Evolutionary conservation across 1,139 yeast species (phyloP).

Genomic region (Pichia sp.): DNA sequence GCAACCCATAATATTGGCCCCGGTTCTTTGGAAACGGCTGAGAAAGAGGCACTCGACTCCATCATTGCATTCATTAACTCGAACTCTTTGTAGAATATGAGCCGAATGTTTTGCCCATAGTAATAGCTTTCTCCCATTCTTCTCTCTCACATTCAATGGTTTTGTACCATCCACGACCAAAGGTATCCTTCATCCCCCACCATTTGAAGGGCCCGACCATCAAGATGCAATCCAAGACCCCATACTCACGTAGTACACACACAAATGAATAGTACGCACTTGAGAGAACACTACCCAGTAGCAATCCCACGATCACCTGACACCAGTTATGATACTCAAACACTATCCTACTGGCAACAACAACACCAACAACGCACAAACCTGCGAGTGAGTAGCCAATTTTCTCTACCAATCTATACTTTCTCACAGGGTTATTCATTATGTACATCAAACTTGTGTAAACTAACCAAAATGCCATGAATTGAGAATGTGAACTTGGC

Average conservation of each 20-base stretch:
- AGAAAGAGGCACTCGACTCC: too few relatives aligned
- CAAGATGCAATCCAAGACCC: conserved; percentile 53
- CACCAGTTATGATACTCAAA: conserved; percentile 64
- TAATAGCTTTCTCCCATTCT: conserved; percentile 20
- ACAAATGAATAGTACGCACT: conserved; percentile 48
- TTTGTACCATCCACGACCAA: conserved; percentile 12
- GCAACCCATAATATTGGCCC: conserved; percentile 54
- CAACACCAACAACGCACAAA: conserved; percentile 28
- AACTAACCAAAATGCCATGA: conserved; percentile 78
- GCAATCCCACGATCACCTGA: conserved; percentile 71
- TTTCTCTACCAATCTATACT: conserved; percentile 7
- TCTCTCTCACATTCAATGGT: conserved; percentile 19
- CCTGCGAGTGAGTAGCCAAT: conserved; percentile 2
- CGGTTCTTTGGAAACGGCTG: conserved; percentile 27
- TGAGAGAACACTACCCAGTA: conserved; percentile 58
- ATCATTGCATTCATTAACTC: too few relatives aligned
- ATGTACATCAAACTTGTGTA: conserved; percentile 51
- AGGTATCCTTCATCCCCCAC: conserved; percentile 49
- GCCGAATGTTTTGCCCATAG: too few relatives aligned
- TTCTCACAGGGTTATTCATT: conserved; percentile 25
- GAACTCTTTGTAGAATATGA: too few relatives aligned
- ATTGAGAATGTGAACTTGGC: conserved; percentile 97
- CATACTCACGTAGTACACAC: conserved; percentile 48
- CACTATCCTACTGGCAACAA: conserved; percentile 71
- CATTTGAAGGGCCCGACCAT: conserved; percentile 38